phyloP scores from a whole-genome alignment of 2,329 filamentous ascomycete species.

The Fusarium sarcochroum region DNA sequence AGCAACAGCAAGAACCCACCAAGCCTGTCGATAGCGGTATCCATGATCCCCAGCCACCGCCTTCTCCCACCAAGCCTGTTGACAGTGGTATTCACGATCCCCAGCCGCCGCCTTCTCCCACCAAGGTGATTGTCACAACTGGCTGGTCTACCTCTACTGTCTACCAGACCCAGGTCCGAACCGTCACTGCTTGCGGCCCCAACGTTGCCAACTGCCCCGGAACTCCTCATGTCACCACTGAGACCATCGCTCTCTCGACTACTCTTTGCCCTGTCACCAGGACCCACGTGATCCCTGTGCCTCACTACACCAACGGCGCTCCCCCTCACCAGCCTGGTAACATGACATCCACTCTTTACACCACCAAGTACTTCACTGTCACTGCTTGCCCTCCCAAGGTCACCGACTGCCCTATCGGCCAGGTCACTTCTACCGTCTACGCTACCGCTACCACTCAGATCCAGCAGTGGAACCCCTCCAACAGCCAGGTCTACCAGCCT shows the following conservation, averaged over 20 bases:
- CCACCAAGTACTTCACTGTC: slow-evolving; percentile 37
- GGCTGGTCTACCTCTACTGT: slow-evolving; percentile 28
- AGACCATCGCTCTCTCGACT: slow-evolving; percentile 37
- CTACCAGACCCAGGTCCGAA: slow-evolving; percentile 40
- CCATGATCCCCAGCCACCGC: background rate
- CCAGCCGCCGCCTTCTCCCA: slow-evolving; percentile 5
- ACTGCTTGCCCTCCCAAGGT: slow-evolving; percentile 23
- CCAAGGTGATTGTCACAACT: slow-evolving; percentile 25
- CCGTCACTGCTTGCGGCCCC: slow-evolving; percentile 32
- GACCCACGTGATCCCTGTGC: slow-evolving; percentile 15
- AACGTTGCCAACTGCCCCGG: slow-evolving; percentile 9
- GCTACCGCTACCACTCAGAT: slow-evolving; percentile 30
- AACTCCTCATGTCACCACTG: slow-evolving; percentile 17
- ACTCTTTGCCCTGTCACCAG: slow-evolving; percentile 41
- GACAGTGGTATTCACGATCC: slow-evolving; percentile 6
- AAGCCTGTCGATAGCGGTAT: no score
- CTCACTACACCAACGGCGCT: slow-evolving; percentile 7
- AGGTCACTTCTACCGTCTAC: slow-evolving; percentile 25
- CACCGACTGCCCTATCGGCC: slow-evolving; percentile 25
- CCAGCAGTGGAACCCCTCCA: slow-evolving; percentile 17
- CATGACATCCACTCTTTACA: slow-evolving; percentile 37
- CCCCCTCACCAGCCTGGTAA: slow-evolving; percentile 8
- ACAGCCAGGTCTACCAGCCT: slow-evolving; percentile 10
- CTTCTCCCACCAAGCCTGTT: slow-evolving; percentile 5
- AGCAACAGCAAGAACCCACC: no score